Base-by-base conservation (phyloP, 768 basidiomycete genomes). In the Xerocomellus intermedius region DNA sequence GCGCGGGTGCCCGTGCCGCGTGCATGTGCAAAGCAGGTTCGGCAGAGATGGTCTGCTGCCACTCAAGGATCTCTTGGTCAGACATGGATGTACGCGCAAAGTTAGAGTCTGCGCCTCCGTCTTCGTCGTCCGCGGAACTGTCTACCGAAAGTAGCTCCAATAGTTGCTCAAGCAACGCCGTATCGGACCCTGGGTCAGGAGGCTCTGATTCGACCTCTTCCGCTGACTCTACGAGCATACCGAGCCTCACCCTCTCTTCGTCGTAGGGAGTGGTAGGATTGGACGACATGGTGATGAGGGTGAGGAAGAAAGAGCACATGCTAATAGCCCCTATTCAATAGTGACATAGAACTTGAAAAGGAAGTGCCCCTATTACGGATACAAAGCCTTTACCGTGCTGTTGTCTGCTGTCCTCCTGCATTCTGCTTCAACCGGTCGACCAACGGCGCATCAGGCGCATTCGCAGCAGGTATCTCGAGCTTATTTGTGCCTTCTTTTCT, bases 381-480 rank as follows among this genome's bases (percentile, higher is more conserved):
- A 54, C 35, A 48, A 42, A 48, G 8, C 17, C 21, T 38, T 69
- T 55, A 80, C 28, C 78, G 72, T 5, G 87, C 88, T 16, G 85
- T 87, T 12, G 85, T 85, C 67, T 85, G 85, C 57, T 79, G 79
- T 9, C 79, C 82, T 9, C 76, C 82, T 6, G 75, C 69, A 67
- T 81, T 85, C 70, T 87, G 79, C 37, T 75, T 67, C 14, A 85
- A 69, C 53, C 79, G 78, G 60, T 90, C 86, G 13, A 84, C 74
- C 10, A 91, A 60, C 10, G 81, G 70, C 0, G 89, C 85, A 59
- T 94, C 92, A 0, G 87, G 83, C 1, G 89, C 86, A 62, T 90
- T 81, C 5, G 85, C 86, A n/a, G 92, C 89, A 1, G 87, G 88
- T 16, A 95, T 81, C 64, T 85, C 87, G 46, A 87, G 76, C 66